Base-by-base conservation (phyloP, 495 filamentous ascomycete genomes). In the Penicillium pancosmium region DNA sequence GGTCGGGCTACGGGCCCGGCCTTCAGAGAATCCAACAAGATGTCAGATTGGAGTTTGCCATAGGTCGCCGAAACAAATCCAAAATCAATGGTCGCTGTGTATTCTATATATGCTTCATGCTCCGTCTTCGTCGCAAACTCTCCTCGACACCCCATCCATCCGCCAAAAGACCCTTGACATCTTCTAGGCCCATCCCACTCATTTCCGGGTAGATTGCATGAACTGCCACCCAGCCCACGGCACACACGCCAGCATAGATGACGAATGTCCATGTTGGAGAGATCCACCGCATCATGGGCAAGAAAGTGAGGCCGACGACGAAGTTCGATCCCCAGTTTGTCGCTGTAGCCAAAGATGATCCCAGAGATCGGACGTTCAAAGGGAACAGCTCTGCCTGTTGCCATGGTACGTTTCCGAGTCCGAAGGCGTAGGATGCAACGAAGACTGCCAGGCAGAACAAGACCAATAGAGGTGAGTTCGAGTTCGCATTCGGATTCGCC, bases 391-490 rank as follows among this genome's bases (percentile, higher is more conserved):
- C 93, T 61, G 85, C 88, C 70, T 96, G 91, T 77, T 93, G 91
- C 93, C 93, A 97, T 1, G 93, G 92, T 2, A 97, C 90, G 57
- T 91, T 92, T 4, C 93, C 93, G 4, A 97, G 80, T n/a, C 93
- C 93, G 8, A 91, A 77, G 10, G 93, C 92, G 66, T 94, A 97
- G 0, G 85, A 84, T 52, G 89, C 87, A 1, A 93, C 91, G 69
- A 93, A 97, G n/a, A 91, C 52, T 63, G 89, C 87, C 67, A 96
- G 83, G 59, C 86, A 87, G 21, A 83, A 59, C 27, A 95, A 73
- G 54, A 97, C 87, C 27, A 16, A 84, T 58, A 36, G 85, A 34
- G 13, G 81, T 63, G 35, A 70, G 5, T 27, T 27, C 3, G 46
- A n/a, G 10, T 38, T 38, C 36, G 11, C 12, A 38, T 46, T 21